Base-by-base conservation (phyloP, 345 rosid species). In the Camelina neglecta region DNA sequence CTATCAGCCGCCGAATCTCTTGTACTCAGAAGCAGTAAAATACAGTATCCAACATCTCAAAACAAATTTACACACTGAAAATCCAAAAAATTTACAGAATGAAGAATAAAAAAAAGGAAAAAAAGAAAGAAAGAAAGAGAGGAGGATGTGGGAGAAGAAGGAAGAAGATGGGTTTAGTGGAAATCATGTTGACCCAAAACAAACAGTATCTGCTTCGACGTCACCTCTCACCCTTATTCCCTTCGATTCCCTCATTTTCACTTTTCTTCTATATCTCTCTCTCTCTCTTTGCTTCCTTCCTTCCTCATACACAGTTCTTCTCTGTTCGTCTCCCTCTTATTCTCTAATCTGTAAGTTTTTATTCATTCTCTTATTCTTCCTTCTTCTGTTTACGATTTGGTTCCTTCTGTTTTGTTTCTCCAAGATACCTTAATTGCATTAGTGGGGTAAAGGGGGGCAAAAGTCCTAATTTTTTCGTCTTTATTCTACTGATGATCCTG, bases 181-280 rank as follows among this genome's bases (percentile, higher is more conserved):
- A 86, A 84, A 72, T 80, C 85, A 78, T 80, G 81, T 86, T 85
- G 88, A 85, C 88, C 80, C 80, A 63, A 69, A 2, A 8, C 71
- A 44, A 62, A 70, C 72, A 50, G 79, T 81, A 77, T 65, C 73
- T 70, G 74, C 74, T 72, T 78, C 84, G 57, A 49, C 81, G 78
- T 76, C 84, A 51, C 69, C 77, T 23, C 79, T 78, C 74, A 55
- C 60, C 60, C 36, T 48, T 77, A 64, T 70, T 71, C 71, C 60
- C 18, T 44, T 21, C 57, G 39, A 41, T 44, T 61, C n/a, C 26
- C 29, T 4, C 11, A 48, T 1, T 49, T 48, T 49, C 60, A 48
- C 64, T 35, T 35, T 7, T 74, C 55, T 41, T 59, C 50, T 68
- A 29, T 35, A 11, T 62, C 21, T 76, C 50, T 67, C 51, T 24